Evolutionary conservation across 164 flowering plant genomes (phyloP).

Genomic region (Kingdonia uniflora): DNA sequence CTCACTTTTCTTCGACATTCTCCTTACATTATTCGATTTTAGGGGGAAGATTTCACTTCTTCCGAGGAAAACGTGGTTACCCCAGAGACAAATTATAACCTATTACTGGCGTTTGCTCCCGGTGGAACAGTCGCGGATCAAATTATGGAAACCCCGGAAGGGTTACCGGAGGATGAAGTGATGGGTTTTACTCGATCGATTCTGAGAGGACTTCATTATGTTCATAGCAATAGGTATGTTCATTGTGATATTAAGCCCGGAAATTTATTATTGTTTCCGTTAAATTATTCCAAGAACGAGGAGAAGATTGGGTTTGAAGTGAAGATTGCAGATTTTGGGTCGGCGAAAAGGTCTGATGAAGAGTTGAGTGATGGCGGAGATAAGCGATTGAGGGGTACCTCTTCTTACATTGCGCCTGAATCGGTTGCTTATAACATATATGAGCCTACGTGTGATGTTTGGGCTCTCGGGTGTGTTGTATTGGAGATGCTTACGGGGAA

Average conservation of each 20-base stretch:
- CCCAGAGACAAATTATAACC: no score
- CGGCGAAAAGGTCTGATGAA: conserved; percentile 31
- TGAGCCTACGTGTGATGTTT: conserved; percentile 36
- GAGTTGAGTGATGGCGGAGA: background rate
- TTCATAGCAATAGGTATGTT: conserved; percentile 53
- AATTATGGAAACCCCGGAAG: no score
- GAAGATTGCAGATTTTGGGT: conserved; percentile 78
- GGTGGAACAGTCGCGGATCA: no score
- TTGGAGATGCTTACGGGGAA: conserved; percentile 48
- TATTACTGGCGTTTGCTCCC: no score
- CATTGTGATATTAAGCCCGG: conserved; percentile 75
- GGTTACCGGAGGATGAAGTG: no score
- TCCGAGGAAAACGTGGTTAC: no score
- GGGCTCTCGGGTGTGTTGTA: conserved; percentile 64
- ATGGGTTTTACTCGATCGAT: conserved; percentile 27
- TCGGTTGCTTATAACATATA: conserved; percentile 18
- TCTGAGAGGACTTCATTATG: conserved; percentile 29
- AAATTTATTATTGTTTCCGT: conserved; percentile 39
- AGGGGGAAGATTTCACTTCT: no score
- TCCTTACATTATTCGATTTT: no score
- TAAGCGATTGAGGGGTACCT: conserved; percentile 37
- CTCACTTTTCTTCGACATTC: no score
- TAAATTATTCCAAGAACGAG: no score
- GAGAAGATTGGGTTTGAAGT: conserved; percentile 10
- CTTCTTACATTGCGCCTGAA: conserved; percentile 59